phyloP scores from a whole-genome alignment of 139 green algal species.

The Coccomyxa sp. region DNA sequence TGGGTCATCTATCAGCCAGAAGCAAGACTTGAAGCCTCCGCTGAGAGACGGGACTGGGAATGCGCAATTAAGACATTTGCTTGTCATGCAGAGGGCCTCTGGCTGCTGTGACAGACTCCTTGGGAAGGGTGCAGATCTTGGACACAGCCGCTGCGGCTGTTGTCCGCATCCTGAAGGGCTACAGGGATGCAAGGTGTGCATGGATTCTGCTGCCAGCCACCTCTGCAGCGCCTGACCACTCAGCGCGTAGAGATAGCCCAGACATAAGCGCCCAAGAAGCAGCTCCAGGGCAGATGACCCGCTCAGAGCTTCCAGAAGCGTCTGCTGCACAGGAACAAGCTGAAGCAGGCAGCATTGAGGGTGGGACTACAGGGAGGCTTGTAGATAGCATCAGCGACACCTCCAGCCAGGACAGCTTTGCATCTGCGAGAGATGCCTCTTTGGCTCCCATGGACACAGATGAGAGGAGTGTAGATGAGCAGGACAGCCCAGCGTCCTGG shows the following conservation, averaged over 20 bases:
- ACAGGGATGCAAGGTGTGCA: constrained; percentile 52
- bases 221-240: no score
- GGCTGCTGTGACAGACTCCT: constrained; percentile 46
- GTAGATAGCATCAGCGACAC: no score
- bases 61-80: background rate
- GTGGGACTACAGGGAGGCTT: background rate
- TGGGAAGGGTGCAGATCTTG: constrained; percentile 57
- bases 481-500: background rate
- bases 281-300: background rate
- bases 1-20: no score
- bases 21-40: no score
- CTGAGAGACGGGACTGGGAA: no score
- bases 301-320: background rate
- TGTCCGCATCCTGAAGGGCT: constrained; percentile 61
- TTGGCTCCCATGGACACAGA: background rate
- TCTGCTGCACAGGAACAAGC: background rate
- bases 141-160: constrained; percentile 23
- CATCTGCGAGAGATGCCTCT: no score
- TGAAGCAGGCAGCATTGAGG: background rate
- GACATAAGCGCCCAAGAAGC: background rate
- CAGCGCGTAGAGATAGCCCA: no score
- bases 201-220: constrained; percentile 37
- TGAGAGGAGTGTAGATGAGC: background rate
- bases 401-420: no score
- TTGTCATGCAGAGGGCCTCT: constrained; percentile 16